phyloP scores from a whole-genome alignment of 495 filamentous ascomycete species.

The Astrothelium macrocarpum region DNA sequence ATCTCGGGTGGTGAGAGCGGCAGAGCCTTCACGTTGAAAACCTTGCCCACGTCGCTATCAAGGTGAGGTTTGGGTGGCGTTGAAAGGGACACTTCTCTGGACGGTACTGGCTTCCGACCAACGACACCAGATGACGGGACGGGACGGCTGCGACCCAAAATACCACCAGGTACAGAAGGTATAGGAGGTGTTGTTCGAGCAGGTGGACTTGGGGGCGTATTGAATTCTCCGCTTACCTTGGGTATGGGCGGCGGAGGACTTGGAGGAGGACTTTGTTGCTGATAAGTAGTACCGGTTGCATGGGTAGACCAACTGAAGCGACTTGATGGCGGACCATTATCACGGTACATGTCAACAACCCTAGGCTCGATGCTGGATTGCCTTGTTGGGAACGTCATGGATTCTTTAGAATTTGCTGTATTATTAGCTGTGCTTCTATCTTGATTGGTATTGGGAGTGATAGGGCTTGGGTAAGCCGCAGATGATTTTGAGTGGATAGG shows the following conservation, averaged over 20 bases:
- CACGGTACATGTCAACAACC: constrained; percentile 11
- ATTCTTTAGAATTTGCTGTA: background rate
- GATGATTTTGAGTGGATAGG: constrained; percentile 7
- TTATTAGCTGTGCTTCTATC: background rate
- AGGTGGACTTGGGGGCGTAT: constrained; percentile 22
- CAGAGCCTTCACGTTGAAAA: constrained; percentile 45
- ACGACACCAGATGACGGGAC: background rate
- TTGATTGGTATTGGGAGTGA: constrained; percentile 2
- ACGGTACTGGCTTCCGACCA: background rate
- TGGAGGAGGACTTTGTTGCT: constrained; percentile 37
- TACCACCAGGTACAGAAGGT: background rate
- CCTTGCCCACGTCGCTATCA: constrained; percentile 33
- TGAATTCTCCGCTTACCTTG: constrained; percentile 17
- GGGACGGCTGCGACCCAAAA: background rate
- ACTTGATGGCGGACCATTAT: constrained; percentile 43
- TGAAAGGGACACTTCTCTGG: background rate
- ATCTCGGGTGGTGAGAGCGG: constrained; percentile 50
- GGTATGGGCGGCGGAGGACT: constrained; percentile 35
- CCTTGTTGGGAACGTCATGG: background rate
- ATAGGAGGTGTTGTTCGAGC: constrained; percentile 1
- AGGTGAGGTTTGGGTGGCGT: background rate
- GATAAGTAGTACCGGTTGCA: constrained; percentile 41
- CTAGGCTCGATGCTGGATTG: constrained; percentile 10
- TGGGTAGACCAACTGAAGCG: constrained; percentile 69
- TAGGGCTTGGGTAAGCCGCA: constrained; percentile 14